A percentile compares a stretch with the other conserved stretches of the same genome.
Conservation (phyloP, 805 yeast genomes). For the Zygotorulaspora chibaensis region DNA sequence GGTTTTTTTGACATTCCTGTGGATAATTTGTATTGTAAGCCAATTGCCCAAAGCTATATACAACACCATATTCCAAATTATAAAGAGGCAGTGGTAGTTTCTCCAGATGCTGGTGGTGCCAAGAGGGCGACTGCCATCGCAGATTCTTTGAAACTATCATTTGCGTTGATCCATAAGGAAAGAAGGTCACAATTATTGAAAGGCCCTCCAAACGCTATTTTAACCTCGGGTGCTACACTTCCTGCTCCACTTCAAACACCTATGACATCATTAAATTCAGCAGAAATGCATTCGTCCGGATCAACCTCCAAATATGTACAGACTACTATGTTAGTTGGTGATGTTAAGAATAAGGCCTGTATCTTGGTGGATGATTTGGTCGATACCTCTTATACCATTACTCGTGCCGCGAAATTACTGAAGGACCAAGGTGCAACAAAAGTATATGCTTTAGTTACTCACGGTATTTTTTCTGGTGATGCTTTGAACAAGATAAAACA, state of each 20-base stretch:
- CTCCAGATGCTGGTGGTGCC: slow-evolving; percentile 99
- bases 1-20: slow-evolving; percentile 97
- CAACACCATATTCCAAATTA: slow-evolving; percentile 71
- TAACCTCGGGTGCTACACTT: slow-evolving; percentile 28
- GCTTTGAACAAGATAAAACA: slow-evolving; percentile 67
- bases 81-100: slow-evolving; percentile 82
- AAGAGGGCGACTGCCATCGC: slow-evolving; percentile 94
- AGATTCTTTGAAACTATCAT: slow-evolving; percentile 79
- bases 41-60: slow-evolving; percentile 81
- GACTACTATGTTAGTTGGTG: slow-evolving; percentile 94
- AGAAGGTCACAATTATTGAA: slow-evolving; percentile 49
- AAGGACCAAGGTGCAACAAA: slow-evolving; percentile 89
- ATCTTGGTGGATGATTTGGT: slow-evolving; percentile 90
- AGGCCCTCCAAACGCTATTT: slow-evolving; percentile 35
- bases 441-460: slow-evolving; percentile 86
- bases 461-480: slow-evolving; percentile 90
- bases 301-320: slow-evolving; percentile 44
- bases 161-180: slow-evolving; percentile 95
- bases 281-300: slow-evolving; percentile 25
- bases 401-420: slow-evolving; percentile 85
- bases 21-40: slow-evolving; percentile 87
- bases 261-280: slow-evolving; percentile 13
- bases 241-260: slow-evolving; percentile 22
- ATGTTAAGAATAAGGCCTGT: slow-evolving; percentile 80
- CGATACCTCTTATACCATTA: slow-evolving; percentile 88